Percentiles rank a stretch among this genome's conserved stretches.
Conservation (phyloP, 2,329 filamentous ascomycete species). For the Penicillium aurantiogriseum region DNA sequence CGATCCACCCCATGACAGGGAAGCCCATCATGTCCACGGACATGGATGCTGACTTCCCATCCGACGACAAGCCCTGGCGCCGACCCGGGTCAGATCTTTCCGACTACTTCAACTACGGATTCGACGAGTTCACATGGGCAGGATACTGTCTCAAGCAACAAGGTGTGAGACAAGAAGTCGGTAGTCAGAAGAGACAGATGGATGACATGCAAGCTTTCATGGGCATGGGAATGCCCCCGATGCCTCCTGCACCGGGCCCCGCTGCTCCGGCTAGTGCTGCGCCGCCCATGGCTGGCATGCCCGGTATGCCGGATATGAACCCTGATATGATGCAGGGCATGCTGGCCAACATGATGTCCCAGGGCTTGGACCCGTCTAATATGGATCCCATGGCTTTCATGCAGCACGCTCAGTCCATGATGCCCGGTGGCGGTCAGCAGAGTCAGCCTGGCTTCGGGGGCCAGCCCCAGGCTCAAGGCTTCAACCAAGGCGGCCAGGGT, state of each 20-base stretch:
- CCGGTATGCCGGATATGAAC: constrained; percentile 52
- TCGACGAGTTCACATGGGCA: constrained; percentile 98
- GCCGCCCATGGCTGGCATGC: constrained; percentile 37
- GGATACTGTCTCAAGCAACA: constrained; percentile 90
- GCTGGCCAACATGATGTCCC: constrained; percentile 54
- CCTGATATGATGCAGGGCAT: constrained; percentile 60
- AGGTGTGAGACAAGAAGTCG: constrained; percentile 71
- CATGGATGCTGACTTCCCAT: constrained; percentile 69
- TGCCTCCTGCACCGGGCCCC: constrained; percentile 39
- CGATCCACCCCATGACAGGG: constrained; percentile 68
- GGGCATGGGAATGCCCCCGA: constrained; percentile 49
- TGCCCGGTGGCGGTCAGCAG: constrained; percentile 42
- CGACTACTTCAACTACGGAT: constrained; percentile 99
- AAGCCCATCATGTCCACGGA: constrained; percentile 82
- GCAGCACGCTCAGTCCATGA: constrained; percentile 53
- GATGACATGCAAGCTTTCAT: constrained; percentile 63
- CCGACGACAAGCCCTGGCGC: constrained; percentile 90
- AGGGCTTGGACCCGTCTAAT: constrained; percentile 53
- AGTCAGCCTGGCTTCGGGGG: constrained; percentile 37
- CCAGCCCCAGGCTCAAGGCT: constrained; percentile 34
- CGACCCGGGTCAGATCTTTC: constrained; percentile 90
- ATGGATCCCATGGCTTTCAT: constrained; percentile 57
- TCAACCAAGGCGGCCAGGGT: constrained; percentile 38
- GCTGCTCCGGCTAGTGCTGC: constrained; percentile 30
- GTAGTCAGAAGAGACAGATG: constrained; percentile 71